A percentile compares a stretch with the other conserved stretches of the same genome.
Conservation (phyloP, 805 yeast genomes). For the Candida cerambycidarum region DNA sequence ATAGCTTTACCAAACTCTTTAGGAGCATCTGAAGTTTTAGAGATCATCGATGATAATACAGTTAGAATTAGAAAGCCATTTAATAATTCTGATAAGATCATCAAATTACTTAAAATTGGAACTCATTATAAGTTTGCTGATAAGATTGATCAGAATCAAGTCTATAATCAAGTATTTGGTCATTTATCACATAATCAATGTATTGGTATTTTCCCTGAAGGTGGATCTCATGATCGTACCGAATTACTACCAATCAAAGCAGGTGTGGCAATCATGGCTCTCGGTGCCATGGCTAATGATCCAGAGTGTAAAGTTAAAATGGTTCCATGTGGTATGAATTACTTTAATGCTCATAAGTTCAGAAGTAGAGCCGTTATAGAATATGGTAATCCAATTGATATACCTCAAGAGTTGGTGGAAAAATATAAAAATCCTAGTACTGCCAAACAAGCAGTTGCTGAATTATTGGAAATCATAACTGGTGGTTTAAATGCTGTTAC, state of each 20-base stretch:
- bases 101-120: slow-evolving; percentile 47
- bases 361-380: slow-evolving; percentile 94
- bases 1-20: slow-evolving; percentile 73
- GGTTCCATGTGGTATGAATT: slow-evolving; percentile 97
- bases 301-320: slow-evolving; percentile 78
- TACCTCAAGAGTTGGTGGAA: slow-evolving; percentile 54
- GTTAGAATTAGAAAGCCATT: slow-evolving; percentile 69
- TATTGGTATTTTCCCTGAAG: slow-evolving; percentile 95
- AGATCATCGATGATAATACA: slow-evolving; percentile 71
- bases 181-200: slow-evolving; percentile 80
- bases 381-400: slow-evolving; percentile 84
- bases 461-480: slow-evolving; percentile 66
- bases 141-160: slow-evolving; percentile 81
- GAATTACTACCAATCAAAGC: slow-evolving; percentile 44
- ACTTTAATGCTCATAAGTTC: slow-evolving; percentile 93
- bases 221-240: slow-evolving; percentile 51
- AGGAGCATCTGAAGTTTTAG: slow-evolving; percentile 72
- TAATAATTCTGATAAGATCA: slow-evolving; percentile 47
- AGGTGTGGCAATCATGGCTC: slow-evolving; percentile 48
- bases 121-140: slow-evolving; percentile 69
- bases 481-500: slow-evolving; percentile 81
- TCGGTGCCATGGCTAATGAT: slow-evolving; percentile 84
- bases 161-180: slow-evolving; percentile 80
- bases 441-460: slow-evolving; percentile 70
- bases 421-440: slow-evolving; percentile 66